Percentiles rank a stretch among this genome's conserved stretches.
These are phyloP conservation scores for Cudoniella acicularis DNA, from an alignment of 495 filamentous ascomycete species.

Conservation along the genomic window DNA sequence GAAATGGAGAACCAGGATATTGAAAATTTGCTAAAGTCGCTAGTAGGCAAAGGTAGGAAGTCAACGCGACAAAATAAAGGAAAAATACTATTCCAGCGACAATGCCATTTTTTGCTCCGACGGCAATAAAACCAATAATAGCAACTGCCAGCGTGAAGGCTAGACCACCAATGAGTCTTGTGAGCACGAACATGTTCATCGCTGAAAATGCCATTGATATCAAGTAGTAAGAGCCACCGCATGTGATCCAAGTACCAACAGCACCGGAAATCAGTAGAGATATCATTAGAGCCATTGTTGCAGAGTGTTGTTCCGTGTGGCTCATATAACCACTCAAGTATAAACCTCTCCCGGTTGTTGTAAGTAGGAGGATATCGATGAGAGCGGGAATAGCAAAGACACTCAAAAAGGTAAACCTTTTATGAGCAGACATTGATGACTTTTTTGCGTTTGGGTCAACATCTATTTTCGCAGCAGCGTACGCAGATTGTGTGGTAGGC, in stretches of 20 bases:
- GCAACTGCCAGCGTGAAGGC: slow-evolving; percentile 47
- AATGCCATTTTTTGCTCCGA: slow-evolving; percentile 35
- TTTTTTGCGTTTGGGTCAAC: slow-evolving; percentile 45
- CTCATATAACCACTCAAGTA: slow-evolving; percentile 56
- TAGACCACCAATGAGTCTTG: slow-evolving; percentile 54
- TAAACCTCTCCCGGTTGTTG: slow-evolving; percentile 53
- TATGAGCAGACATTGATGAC: slow-evolving; percentile 43
- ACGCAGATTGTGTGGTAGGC: slow-evolving; percentile 18
- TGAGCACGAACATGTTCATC: slow-evolving; percentile 58
- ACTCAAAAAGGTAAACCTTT: slow-evolving; percentile 54
- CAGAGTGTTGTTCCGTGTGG: slow-evolving; percentile 43
- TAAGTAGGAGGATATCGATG: slow-evolving; percentile 55
- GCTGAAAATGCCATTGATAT: slow-evolving; percentile 57
- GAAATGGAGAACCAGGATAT: slow-evolving; percentile 49
- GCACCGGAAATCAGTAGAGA: slow-evolving; percentile 53
- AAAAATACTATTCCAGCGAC: slow-evolving; percentile 43
- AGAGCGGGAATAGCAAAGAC: slow-evolving; percentile 59
- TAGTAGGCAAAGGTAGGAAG: slow-evolving; percentile 44
- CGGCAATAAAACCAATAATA: slow-evolving; percentile 46
- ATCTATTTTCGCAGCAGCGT: slow-evolving; percentile 54
- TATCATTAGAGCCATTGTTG: slow-evolving; percentile 54
- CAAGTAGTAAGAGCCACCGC: slow-evolving; percentile 57
- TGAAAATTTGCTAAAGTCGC: slow-evolving; percentile 54
- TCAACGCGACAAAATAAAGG: slow-evolving; percentile 44
- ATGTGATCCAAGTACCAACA: slow-evolving; percentile 57